Conservation (phyloP, 2,329 filamentous ascomycete genomes). For the Microascus cirrosus region DNA sequence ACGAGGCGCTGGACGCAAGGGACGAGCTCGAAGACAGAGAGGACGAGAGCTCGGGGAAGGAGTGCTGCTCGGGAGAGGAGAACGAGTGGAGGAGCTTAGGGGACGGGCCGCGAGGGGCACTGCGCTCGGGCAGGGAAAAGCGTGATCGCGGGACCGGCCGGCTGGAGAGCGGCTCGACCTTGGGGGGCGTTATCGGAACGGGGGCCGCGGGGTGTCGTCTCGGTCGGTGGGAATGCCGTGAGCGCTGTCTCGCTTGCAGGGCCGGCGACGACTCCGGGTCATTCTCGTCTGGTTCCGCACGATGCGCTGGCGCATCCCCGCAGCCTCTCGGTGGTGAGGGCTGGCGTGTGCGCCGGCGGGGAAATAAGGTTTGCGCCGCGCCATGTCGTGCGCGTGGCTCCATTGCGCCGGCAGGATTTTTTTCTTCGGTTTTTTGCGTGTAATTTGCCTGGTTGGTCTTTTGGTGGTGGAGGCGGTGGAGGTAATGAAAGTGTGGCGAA, state of each 20-base stretch:
- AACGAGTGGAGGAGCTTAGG: background rate
- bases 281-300: background rate
- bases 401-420: background rate
- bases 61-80: background rate
- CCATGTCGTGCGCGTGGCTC: background rate
- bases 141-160: background rate
- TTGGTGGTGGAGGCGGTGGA: no score
- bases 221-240: background rate
- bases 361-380: background rate
- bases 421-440: background rate
- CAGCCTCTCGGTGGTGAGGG: background rate
- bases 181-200: background rate
- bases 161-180: background rate
- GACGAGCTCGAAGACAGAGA: background rate
- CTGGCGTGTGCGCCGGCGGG: background rate
- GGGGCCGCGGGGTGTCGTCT: background rate
- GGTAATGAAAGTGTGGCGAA: no score
- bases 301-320: background rate
- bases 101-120: background rate
- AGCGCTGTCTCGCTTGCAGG: background rate
- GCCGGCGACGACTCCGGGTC: background rate
- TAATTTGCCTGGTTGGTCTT: background rate
- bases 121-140: background rate
- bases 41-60: background rate
- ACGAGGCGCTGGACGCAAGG: background rate